Evolutionary conservation across 2,329 filamentous ascomycete genomes (phyloP).

Genomic region (Davidsoniella australis): DNA sequence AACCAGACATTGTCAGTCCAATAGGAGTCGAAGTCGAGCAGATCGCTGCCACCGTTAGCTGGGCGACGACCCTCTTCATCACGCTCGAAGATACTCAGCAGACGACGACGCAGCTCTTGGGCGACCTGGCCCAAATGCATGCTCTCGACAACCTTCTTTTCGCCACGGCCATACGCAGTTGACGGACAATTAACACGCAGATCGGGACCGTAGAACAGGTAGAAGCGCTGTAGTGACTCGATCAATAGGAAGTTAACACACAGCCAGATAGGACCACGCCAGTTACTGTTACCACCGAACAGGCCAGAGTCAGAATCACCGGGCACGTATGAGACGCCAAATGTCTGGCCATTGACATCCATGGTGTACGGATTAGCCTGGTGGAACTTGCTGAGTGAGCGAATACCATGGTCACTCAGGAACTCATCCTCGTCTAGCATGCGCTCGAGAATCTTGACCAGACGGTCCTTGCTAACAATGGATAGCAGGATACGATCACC

Average conservation of each 20-base stretch:
- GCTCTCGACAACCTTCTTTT: conserved; percentile 23
- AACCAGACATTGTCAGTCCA: conserved; percentile 94
- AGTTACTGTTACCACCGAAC: conserved; percentile 96
- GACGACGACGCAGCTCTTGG: conserved; percentile 83
- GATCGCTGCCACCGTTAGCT: conserved; percentile 70
- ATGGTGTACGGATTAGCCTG: conserved; percentile 82
- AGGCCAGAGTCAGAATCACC: conserved; percentile 93
- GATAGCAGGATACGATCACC: conserved; percentile 75
- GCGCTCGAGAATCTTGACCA: conserved; percentile 71
- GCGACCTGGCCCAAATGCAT: conserved; percentile 94
- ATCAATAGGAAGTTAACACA: conserved; percentile 91
- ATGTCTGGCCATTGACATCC: conserved; percentile 85
- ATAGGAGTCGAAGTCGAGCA: conserved; percentile 76
- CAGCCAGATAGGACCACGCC: conserved; percentile 90
- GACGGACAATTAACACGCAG: conserved; percentile 77
- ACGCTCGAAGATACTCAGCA: conserved; percentile 79
- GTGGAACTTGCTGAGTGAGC: conserved; percentile 82
- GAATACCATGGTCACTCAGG: conserved; percentile 74
- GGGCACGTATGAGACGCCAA: conserved; percentile 75
- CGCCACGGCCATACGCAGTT: conserved; percentile 2
- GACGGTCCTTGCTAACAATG: conserved; percentile 81
- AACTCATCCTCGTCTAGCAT: conserved; percentile 96
- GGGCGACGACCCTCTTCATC: conserved; percentile 74
- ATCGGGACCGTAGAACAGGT: conserved; percentile 82
- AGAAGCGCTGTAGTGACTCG: conserved; percentile 87